A percentile compares a stretch with the other conserved stretches of the same genome.
These are phyloP conservation scores for Ceratobasidium sp. DNA, from an alignment of 1,284 basidiomycete species.

Conservation along the genomic window DNA sequence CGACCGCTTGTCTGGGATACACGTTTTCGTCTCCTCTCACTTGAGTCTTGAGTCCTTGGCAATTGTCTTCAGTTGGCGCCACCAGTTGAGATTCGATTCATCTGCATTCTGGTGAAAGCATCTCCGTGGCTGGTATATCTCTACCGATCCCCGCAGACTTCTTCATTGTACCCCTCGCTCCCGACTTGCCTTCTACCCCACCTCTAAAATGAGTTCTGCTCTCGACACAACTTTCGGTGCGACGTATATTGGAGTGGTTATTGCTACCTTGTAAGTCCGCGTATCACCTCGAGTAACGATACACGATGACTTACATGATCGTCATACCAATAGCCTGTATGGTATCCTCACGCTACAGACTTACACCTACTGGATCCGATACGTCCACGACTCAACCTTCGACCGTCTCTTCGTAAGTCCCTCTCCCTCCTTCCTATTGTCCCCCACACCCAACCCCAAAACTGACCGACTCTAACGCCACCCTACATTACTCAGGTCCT, in stretches of 20 bases:
- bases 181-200: too few relatives aligned
- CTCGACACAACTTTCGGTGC: constrained; percentile 33
- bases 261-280: constrained; percentile 34
- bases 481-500: background rate
- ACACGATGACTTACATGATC: background rate
- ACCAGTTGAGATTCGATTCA: too few relatives aligned
- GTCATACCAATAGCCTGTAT: constrained; percentile 11
- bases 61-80: too few relatives aligned
- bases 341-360: constrained; percentile 40
- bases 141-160: too few relatives aligned
- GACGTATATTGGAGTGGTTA: constrained; percentile 34
- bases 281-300: background rate
- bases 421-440: background rate
- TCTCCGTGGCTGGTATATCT: too few relatives aligned
- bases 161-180: too few relatives aligned
- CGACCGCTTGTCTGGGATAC: too few relatives aligned
- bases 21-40: too few relatives aligned
- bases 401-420: constrained; percentile 31
- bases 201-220: constrained; percentile 7
- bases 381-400: constrained; percentile 19
- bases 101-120: too few relatives aligned
- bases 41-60: too few relatives aligned
- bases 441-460: background rate
- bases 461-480: background rate
- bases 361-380: constrained; percentile 34